Evolutionary conservation across 371 early-diverging fungal genomes (phyloP).

Genomic region (Mortierella sp.): DNA sequence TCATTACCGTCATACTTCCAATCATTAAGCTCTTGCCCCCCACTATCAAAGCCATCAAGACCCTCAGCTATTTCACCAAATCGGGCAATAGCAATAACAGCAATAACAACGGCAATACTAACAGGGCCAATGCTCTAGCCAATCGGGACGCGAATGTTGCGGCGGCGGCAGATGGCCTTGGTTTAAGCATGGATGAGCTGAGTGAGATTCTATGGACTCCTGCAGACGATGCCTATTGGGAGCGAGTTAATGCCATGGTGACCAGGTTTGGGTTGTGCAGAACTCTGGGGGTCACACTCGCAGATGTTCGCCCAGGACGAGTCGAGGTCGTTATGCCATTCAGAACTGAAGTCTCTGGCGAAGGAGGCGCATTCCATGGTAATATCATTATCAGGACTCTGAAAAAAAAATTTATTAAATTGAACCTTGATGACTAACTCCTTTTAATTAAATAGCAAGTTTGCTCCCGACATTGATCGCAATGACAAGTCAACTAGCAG

Average conservation of each 20-base stretch:
- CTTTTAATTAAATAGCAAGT: conserved; percentile 27
- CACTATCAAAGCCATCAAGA: conserved; percentile 42
- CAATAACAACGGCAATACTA: conserved; percentile 3
- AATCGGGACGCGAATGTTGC: conserved; percentile 30
- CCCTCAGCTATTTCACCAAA: conserved; percentile 26
- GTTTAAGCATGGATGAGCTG: conserved; percentile 49
- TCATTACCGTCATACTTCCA: conserved; percentile 44
- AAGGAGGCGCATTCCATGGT: conserved; percentile 53
- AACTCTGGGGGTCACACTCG: conserved; percentile 39
- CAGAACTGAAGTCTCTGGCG: conserved; percentile 49
- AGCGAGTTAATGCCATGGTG: conserved; percentile 51
- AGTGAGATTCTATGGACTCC: conserved; percentile 53
- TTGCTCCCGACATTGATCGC: conserved; percentile 50
- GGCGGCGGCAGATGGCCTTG: conserved; percentile 31
- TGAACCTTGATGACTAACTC: neutral
- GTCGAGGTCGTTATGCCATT: conserved; percentile 55
- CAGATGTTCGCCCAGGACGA: conserved; percentile 42
- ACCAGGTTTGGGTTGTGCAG: conserved; percentile 40
- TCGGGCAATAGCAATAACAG: conserved; percentile 1
- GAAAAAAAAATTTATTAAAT: neutral
- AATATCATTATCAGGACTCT: neutral
- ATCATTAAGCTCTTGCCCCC: conserved; percentile 45
- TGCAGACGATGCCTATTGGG: conserved; percentile 51
- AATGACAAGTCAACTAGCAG: conserved; percentile 50
- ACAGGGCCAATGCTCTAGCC: conserved; percentile 18